phyloP scores from a whole-genome alignment of 768 basidiomycete species.

The Rhizopogon vulgaris region DNA sequence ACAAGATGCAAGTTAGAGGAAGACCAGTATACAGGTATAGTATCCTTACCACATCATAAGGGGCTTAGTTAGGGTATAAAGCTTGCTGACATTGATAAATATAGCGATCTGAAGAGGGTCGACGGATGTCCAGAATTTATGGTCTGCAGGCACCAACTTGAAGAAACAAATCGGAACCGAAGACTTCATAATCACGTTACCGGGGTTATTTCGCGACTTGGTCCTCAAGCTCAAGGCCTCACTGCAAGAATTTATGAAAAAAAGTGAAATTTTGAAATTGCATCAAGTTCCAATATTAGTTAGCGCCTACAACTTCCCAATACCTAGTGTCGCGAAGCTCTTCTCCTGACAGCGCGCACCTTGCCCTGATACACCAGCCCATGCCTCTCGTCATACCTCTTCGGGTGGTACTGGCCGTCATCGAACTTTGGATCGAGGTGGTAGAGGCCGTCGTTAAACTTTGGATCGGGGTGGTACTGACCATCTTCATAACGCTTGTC shows the following conservation, averaged over 20 bases:
- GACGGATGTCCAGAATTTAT: no score
- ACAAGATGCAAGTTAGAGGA: no score
- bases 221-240: no score
- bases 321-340: not conserved
- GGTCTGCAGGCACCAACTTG: no score
- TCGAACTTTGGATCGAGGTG: conserved; percentile 4
- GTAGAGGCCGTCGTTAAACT: not conserved
- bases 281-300: not conserved
- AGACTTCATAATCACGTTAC: no score
- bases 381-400: not conserved
- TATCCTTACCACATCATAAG: no score
- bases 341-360: not conserved
- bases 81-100: no score
- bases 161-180: no score
- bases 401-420: conserved; percentile 4
- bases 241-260: not conserved
- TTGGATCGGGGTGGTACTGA: not conserved
- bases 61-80: no score
- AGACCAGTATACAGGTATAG: no score
- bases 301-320: not conserved
- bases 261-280: conserved; percentile 3
- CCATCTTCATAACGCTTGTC: not conserved
- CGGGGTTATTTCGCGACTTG: no score
- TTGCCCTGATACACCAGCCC: not conserved
- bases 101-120: no score